Evolutionary conservation across 495 filamentous ascomycete species (phyloP), one percentile per base, ranked within the genome.

Genomic region (Penicillium antarcticum): DNA sequence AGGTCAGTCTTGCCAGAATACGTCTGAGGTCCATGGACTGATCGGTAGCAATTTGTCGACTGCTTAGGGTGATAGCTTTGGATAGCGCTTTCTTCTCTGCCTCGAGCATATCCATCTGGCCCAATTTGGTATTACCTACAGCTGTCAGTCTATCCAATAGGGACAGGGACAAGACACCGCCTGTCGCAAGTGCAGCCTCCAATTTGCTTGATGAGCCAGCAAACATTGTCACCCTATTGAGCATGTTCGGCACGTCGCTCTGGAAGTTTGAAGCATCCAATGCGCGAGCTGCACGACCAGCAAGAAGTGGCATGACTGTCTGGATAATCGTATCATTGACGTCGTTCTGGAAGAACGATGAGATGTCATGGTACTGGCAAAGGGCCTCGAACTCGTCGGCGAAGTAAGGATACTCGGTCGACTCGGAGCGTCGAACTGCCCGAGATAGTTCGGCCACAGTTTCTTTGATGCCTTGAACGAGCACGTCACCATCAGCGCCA

Each of bases 71-170:
- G 4, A 87, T 61, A 31, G 77, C 70, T 48, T 75, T 74, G 10
- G 81, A 82, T 37, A 91, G 67, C 3, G 78, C 71, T 5, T 81
- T 77, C 45, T 88, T 71, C 60, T 91, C 88, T 1, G 77, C 64
- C 58, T 88, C 82, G 2, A 91, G 69, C 21, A 84, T 78, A 45
- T 80, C 74, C 43, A 90, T 73, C 55, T 85, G 81, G 11, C 75
- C 73, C 45, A 91, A 65, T 40, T 67, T 79, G 1, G 83, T 81
- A 35, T 73, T 70, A 24, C 74, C 68, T 5, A 84, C 66, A 4
- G 71, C 65, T 35, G 77, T 71, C 45, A 87, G 66, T 49, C 80
- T 83, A 29, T 72, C 69, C 32, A 89, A 56, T 9, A 89, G 51
- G 0, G 76, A 74, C 16, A 80, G 58, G 13, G 85, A 79, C 16